Evolutionary conservation across 192 early-diverging fungal species (phyloP).

Genomic region (Umbelopsis sp.): DNA sequence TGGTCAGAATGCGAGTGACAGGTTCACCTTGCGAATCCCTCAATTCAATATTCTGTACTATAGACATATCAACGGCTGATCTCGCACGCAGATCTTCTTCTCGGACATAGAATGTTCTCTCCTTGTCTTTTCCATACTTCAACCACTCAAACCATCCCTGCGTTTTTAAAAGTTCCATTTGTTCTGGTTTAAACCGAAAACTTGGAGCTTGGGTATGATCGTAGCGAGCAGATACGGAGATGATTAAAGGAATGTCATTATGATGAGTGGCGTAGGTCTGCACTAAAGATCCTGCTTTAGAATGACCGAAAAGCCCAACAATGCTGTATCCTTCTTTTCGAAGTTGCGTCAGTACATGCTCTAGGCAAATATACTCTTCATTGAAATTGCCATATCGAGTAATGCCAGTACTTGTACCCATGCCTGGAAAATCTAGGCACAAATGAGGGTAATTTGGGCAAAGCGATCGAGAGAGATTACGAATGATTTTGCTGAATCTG

Average conservation of each 20-base stretch:
- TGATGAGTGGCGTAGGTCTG: slow-evolving; percentile 53
- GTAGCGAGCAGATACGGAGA: slow-evolving; percentile 54
- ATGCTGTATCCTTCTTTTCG: slow-evolving; percentile 27
- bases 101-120: slow-evolving; percentile 24
- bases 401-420: slow-evolving; percentile 53
- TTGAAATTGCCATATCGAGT: slow-evolving; percentile 60
- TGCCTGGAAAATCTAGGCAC: slow-evolving; percentile 60
- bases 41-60: slow-evolving; percentile 39
- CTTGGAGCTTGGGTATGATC: slow-evolving; percentile 47
- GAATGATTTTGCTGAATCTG: slow-evolving; percentile 39
- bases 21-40: neutral
- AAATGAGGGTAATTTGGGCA: slow-evolving; percentile 38
- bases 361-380: slow-evolving; percentile 51
- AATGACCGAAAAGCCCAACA: slow-evolving; percentile 50
- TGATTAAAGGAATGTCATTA: slow-evolving; percentile 37
- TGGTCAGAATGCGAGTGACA: slow-evolving; percentile 49
- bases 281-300: slow-evolving; percentile 55
- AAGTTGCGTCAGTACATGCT: slow-evolving; percentile 40
- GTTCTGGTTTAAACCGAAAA: slow-evolving; percentile 48
- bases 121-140: slow-evolving; percentile 36
- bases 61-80: slow-evolving; percentile 45
- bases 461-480: slow-evolving; percentile 21
- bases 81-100: slow-evolving; percentile 40
- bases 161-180: slow-evolving; percentile 36
- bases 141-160: slow-evolving; percentile 54